A percentile compares a stretch with the other conserved stretches of the same genome.
These are phyloP conservation scores for Penicillium sp. DNA, from an alignment of 2,329 filamentous ascomycete species.

Conservation along the genomic window DNA sequence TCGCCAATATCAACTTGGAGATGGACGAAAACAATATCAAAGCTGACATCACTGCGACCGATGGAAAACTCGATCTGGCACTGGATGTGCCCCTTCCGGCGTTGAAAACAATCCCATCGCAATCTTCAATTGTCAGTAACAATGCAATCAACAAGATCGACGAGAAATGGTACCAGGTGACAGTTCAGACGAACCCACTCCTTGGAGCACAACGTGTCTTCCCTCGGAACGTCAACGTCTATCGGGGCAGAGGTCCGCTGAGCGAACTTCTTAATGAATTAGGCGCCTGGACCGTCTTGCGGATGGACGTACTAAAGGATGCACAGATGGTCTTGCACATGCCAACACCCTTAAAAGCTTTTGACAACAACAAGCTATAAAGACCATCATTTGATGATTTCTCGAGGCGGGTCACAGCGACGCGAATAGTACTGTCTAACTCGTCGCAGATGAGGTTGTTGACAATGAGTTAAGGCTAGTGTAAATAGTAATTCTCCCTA, in stretches of 20 bases:
- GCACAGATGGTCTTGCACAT: conserved; percentile 19
- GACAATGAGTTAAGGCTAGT: not conserved
- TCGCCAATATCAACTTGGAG: conserved; percentile 14
- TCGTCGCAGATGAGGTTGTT: not conserved
- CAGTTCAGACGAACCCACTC: conserved; percentile 16
- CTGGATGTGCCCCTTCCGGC: conserved; percentile 10
- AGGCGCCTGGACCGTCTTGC: conserved; percentile 8
- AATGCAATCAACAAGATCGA: conserved; percentile 20
- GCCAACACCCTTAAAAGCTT: conserved; percentile 8
- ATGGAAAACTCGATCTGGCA: not conserved
- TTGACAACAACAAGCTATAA: conserved; percentile 12
- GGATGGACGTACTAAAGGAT: conserved; percentile 18
- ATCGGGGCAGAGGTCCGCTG: conserved; percentile 11
- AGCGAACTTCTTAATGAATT: conserved; percentile 16
- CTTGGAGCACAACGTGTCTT: conserved; percentile 11
- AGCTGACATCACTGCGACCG: conserved; percentile 1
- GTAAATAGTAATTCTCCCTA: not conserved
- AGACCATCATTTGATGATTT: conserved; percentile 2
- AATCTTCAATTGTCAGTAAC: conserved; percentile 12
- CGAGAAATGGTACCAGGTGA: conserved; percentile 14
- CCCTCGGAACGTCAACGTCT: conserved; percentile 7
- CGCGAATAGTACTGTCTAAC: not conserved
- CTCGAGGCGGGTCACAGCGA: not conserved
- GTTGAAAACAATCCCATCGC: conserved; percentile 10
- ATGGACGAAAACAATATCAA: conserved; percentile 11